A percentile compares a stretch with the other conserved stretches of the same genome.
Conservation (phyloP, 2,329 filamentous ascomycete genomes). For the Hypoxylon sp. region DNA sequence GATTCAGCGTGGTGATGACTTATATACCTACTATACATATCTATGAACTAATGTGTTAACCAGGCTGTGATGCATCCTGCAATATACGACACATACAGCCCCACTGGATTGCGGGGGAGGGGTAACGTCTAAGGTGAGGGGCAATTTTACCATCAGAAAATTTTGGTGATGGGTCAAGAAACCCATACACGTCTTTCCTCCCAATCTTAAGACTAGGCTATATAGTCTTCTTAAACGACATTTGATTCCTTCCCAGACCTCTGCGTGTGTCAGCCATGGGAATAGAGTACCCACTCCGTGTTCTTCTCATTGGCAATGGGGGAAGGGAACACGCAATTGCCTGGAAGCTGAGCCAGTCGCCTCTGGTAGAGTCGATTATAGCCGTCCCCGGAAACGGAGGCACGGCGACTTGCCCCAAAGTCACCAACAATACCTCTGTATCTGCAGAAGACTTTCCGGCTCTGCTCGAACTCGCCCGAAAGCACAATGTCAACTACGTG, state of each 20-base stretch:
- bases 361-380: constrained; percentile 81
- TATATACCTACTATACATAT: too few relatives aligned
- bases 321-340: constrained; percentile 95
- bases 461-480: constrained; percentile 81
- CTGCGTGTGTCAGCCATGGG: constrained; percentile 47
- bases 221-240: constrained; percentile 1
- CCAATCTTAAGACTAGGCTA: constrained; percentile 1
- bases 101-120: constrained; percentile 50
- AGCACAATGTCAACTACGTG: constrained; percentile 83
- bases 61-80: constrained; percentile 18
- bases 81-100: constrained; percentile 6
- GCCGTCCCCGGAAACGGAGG: constrained; percentile 88
- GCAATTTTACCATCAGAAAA: constrained; percentile 43
- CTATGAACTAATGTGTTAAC: constrained; percentile 4
- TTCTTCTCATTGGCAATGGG: constrained; percentile 93
- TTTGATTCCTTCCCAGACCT: background rate
- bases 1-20: background rate
- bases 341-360: constrained; percentile 92
- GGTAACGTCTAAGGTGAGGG: constrained; percentile 49
- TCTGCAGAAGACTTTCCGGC: constrained; percentile 82
- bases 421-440: constrained; percentile 78
- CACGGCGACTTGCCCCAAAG: constrained; percentile 79
- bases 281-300: constrained; percentile 64
- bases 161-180: constrained; percentile 20
- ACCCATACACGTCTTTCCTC: constrained; percentile 7